Conservation (phyloP, 2,329 filamentous ascomycete species). For the Chaetomium sp. region DNA sequence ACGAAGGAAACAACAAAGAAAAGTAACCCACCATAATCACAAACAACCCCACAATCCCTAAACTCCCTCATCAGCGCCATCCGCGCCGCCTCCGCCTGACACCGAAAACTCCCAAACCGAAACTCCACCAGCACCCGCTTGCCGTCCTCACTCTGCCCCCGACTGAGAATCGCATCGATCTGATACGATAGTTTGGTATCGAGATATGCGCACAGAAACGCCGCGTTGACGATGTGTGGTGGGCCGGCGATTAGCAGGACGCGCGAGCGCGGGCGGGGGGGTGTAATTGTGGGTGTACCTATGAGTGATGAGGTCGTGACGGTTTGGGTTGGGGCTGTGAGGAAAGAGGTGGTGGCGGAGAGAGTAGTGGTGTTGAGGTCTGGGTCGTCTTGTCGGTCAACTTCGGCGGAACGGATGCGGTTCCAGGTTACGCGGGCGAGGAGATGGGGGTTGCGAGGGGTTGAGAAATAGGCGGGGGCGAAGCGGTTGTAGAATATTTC, state of each 20-base stretch:
- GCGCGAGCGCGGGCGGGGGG: constrained; percentile 31
- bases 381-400: constrained; percentile 21
- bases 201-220: constrained; percentile 37
- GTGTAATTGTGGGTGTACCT: too few species aligned
- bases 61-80: constrained; percentile 27
- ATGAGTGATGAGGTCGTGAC: too few species aligned
- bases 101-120: constrained; percentile 49
- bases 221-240: constrained; percentile 37
- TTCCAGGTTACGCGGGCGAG: constrained; percentile 39
- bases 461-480: constrained; percentile 32
- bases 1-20: too few species aligned
- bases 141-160: not conserved
- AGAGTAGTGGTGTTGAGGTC: too few species aligned
- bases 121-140: constrained; percentile 33
- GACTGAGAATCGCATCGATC: constrained; percentile 34
- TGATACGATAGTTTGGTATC: constrained; percentile 39
- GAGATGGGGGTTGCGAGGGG: constrained; percentile 20
- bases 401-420: constrained; percentile 38
- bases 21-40: constrained; percentile 22
- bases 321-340: too few species aligned
- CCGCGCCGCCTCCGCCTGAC: constrained; percentile 45
- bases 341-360: too few species aligned
- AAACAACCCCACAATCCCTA: constrained; percentile 15
- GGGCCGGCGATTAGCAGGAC: constrained; percentile 46
- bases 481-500: constrained; percentile 27